These are phyloP conservation scores for Nowakowskiella sp. DNA, from an alignment of 192 early-diverging fungal species.

Conservation along the genomic window DNA sequence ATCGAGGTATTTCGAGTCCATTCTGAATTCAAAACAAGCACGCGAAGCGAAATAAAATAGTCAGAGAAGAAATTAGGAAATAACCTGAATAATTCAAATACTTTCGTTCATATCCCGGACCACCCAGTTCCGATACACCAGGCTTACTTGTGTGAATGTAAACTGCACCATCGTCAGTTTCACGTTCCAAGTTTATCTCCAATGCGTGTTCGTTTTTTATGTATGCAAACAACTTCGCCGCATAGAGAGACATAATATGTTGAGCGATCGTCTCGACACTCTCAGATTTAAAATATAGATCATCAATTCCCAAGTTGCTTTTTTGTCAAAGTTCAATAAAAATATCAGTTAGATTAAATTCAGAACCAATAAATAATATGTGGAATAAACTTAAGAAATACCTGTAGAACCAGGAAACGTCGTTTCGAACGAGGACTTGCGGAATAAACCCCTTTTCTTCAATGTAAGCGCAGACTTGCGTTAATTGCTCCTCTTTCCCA, in stretches of 20 bases:
- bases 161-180: slow-evolving; percentile 83
- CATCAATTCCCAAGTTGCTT: slow-evolving; percentile 94
- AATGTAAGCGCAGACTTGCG: slow-evolving; percentile 73
- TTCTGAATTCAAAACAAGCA: slow-evolving; percentile 49
- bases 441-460: slow-evolving; percentile 86
- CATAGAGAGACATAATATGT: slow-evolving; percentile 94
- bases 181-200: slow-evolving; percentile 82
- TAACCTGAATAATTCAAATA: slow-evolving; percentile 7
- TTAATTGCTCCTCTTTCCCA: slow-evolving; percentile 88
- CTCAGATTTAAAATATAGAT: slow-evolving; percentile 96
- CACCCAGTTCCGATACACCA: slow-evolving; percentile 77
- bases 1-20: slow-evolving; percentile 89
- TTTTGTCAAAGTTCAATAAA: not conserved
- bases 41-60: slow-evolving; percentile 5
- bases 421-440: slow-evolving; percentile 75
- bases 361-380: not conserved
- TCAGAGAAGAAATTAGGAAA: not conserved
- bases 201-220: slow-evolving; percentile 76
- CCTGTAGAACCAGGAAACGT: slow-evolving; percentile 96
- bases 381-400: slow-evolving; percentile 25
- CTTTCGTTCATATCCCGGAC: slow-evolving; percentile 72
- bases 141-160: slow-evolving; percentile 95
- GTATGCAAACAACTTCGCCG: slow-evolving; percentile 85
- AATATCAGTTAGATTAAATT: slow-evolving; percentile 1
- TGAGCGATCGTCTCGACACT: slow-evolving; percentile 81